A percentile compares a stretch with the other conserved stretches of the same genome.
phyloP scores from a whole-genome alignment of 2,329 filamentous ascomycete species.

The Nemania bipapillata region DNA sequence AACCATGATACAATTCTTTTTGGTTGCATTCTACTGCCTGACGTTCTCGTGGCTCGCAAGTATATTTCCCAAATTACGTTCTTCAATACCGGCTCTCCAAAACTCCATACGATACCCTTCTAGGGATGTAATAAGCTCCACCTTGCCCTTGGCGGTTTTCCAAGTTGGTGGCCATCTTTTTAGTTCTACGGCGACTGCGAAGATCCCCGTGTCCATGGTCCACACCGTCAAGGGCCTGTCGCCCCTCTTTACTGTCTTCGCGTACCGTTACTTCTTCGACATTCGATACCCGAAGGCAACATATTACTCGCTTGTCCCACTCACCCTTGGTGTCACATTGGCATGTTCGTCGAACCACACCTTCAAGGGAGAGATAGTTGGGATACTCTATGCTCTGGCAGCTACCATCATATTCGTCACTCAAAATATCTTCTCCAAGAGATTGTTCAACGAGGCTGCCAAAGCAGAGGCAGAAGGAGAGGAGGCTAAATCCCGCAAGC shows the following conservation, averaged over 20 bases:
- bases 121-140: slow-evolving; percentile 83
- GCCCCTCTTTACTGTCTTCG: slow-evolving; percentile 91
- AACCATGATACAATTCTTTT: slow-evolving; percentile 91
- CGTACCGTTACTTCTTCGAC: slow-evolving; percentile 88
- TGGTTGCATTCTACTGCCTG: slow-evolving; percentile 89
- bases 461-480: slow-evolving; percentile 80
- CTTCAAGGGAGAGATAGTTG: slow-evolving; percentile 86
- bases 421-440: slow-evolving; percentile 98
- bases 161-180: slow-evolving; percentile 93
- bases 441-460: slow-evolving; percentile 93
- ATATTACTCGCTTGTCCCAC: slow-evolving; percentile 87
- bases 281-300: slow-evolving; percentile 88
- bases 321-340: slow-evolving; percentile 94
- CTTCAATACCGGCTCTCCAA: slow-evolving; percentile 79
- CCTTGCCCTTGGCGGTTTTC: slow-evolving; percentile 90
- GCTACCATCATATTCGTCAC: slow-evolving; percentile 96
- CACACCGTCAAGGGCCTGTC: slow-evolving; percentile 99
- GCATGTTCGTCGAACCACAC: slow-evolving; percentile 85
- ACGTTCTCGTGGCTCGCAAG: slow-evolving; percentile 79
- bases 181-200: slow-evolving; percentile 90
- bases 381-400: slow-evolving; percentile 87
- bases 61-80: slow-evolving; percentile 75
- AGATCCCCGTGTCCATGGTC: slow-evolving; percentile 95
- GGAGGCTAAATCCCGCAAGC: slow-evolving; percentile 74
- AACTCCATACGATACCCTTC: slow-evolving; percentile 85